Evolutionary conservation across 164 flowering plant genomes (phyloP).

Genomic region (Annona cherimola): DNA sequence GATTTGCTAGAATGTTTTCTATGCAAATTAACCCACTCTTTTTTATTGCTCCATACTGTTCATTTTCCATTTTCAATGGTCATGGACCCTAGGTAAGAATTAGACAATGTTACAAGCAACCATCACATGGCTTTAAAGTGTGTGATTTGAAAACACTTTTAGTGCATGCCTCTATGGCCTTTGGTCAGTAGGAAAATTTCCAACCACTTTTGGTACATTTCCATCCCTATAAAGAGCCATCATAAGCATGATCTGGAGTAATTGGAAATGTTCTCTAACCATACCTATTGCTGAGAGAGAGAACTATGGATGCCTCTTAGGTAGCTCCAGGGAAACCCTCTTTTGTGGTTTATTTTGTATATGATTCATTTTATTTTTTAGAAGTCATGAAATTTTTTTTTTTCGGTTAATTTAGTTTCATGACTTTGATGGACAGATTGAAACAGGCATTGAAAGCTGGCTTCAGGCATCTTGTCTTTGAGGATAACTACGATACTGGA

Average conservation of each 20-base stretch:
- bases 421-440: constrained; percentile 32
- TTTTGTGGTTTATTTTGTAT: neutral
- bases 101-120: no score
- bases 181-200: neutral
- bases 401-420: neutral
- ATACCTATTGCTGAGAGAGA: neutral
- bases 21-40: no score
- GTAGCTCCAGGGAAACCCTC: neutral
- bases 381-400: neutral
- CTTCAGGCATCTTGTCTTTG: constrained; percentile 84
- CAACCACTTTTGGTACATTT: neutral
- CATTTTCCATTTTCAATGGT: no score
- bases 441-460: constrained; percentile 94
- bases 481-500: constrained; percentile 98
- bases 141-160: no score
- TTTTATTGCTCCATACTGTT: no score
- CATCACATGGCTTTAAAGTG: no score
- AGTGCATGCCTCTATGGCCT: neutral
- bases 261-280: neutral
- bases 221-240: neutral
- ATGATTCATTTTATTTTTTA: neutral
- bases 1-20: no score
- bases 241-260: neutral
- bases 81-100: no score
- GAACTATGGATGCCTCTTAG: neutral